Conservation (phyloP, 169 alveolate species). For the Perkinsus marinus region DNA sequence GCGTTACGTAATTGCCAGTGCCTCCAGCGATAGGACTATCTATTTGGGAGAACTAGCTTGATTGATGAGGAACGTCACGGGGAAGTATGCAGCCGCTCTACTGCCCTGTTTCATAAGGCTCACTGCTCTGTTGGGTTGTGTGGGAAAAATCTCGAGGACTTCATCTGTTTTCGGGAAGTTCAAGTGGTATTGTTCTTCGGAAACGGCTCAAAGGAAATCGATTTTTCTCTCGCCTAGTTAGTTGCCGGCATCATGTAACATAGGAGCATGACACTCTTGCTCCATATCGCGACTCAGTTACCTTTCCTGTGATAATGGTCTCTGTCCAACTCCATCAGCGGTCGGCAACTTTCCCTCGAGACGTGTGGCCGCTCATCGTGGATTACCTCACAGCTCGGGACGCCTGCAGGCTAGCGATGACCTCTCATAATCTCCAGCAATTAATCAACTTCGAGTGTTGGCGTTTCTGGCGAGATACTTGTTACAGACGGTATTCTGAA, state of each 20-base stretch:
- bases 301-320: not conserved
- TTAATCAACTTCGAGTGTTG: not conserved
- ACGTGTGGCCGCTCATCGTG: not conserved
- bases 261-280: too few species aligned
- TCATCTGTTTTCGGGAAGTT: too few species aligned
- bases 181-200: too few species aligned
- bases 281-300: too few species aligned
- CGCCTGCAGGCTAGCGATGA: not conserved
- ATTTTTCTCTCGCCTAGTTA: too few species aligned
- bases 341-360: not conserved
- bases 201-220: too few species aligned
- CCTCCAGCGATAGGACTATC: conserved; percentile 39
- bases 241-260: too few species aligned
- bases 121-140: too few species aligned
- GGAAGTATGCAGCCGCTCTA: too few species aligned
- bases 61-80: not conserved
- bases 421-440: not conserved
- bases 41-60: conserved; percentile 40
- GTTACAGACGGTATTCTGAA: not conserved
- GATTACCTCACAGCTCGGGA: not conserved
- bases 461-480: not conserved
- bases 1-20: conserved; percentile 41
- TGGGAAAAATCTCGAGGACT: too few species aligned
- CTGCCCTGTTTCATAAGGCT: too few species aligned
- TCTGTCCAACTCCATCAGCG: not conserved